A percentile compares a stretch with the other conserved stretches of the same genome.
Evolutionary conservation across 1,284 basidiomycete species (phyloP).

Genomic region (Trametes pubescens): DNA sequence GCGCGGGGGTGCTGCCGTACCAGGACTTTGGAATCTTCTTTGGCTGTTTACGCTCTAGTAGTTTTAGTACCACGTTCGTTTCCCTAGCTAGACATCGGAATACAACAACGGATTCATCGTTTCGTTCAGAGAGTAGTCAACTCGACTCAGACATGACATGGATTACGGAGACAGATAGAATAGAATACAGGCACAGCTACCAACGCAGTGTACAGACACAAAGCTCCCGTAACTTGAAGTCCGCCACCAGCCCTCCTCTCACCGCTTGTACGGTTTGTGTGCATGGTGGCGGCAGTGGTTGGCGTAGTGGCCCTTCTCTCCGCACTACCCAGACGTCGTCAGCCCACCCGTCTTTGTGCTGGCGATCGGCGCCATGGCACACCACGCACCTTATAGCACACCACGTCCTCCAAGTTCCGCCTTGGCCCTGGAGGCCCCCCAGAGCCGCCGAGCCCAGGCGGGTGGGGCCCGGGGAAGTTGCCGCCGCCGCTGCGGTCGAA

Average conservation of each 20-base stretch:
- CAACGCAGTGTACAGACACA: constrained; percentile 1
- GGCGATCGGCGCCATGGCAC: constrained; percentile 17
- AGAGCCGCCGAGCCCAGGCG: constrained; percentile 38
- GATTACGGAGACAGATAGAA: neutral
- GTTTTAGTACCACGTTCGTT: too few relatives aligned
- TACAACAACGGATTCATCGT: too few relatives aligned
- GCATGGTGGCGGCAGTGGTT: constrained; percentile 81
- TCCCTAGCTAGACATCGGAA: too few relatives aligned
- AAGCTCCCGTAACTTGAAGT: neutral
- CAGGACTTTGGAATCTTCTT: neutral
- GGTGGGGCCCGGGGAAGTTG: constrained; percentile 48
- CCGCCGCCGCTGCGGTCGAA: constrained; percentile 67
- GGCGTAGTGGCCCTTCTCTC: constrained; percentile 94
- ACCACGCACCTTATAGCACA: constrained; percentile 84
- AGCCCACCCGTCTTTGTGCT: constrained; percentile 24
- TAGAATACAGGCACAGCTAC: neutral
- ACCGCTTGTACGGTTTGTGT: constrained; percentile 74
- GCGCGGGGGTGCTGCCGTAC: neutral
- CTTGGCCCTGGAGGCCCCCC: constrained; percentile 54
- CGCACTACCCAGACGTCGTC: constrained; percentile 61
- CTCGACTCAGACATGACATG: neutral
- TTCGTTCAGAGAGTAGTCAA: too few relatives aligned
- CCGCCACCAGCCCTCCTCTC: constrained; percentile 44
- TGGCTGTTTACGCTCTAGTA: neutral
- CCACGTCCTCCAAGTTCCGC: constrained; percentile 84